Conservation (phyloP, 257 asterid species). For the Solanum dulcamara region DNA sequence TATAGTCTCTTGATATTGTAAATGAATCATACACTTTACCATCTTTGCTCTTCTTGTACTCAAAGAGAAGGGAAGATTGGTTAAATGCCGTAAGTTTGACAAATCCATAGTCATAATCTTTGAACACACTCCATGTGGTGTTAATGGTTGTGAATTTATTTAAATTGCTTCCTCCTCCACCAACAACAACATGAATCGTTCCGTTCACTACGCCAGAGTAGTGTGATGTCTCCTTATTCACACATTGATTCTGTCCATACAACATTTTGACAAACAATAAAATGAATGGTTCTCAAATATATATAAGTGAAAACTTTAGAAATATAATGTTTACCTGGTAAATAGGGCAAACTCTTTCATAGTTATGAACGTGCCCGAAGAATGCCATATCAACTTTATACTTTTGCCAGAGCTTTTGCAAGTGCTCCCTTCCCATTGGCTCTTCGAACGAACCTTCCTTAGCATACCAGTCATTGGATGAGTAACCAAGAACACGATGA, state of each 20-base stretch:
- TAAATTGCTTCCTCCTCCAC: conserved; percentile 46
- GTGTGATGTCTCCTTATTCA: conserved; percentile 27
- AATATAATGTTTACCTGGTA: background rate
- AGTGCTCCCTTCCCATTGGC: background rate
- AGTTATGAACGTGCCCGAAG: background rate
- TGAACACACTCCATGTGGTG: conserved; percentile 1
- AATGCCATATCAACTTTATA: no score
- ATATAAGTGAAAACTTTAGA: background rate
- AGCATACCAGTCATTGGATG: conserved; percentile 16
- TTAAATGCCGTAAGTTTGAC: background rate
- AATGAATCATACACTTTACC: background rate
- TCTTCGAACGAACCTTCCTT: background rate
- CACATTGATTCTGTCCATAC: conserved; percentile 39
- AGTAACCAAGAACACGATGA: conserved; percentile 17
- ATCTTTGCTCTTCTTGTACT: conserved; percentile 1
- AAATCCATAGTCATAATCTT: background rate
- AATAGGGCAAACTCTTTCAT: background rate
- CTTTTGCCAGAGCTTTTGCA: no score
- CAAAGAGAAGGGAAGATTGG: background rate
- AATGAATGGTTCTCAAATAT: background rate
- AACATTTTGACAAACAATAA: background rate
- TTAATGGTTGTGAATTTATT: background rate
- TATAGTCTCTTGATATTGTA: background rate
- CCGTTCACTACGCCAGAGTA: conserved; percentile 37
- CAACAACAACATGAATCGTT: conserved; percentile 38